phyloP scores from a whole-genome alignment of 2,329 filamentous ascomycete species.

The Paecilomyces sp. region DNA sequence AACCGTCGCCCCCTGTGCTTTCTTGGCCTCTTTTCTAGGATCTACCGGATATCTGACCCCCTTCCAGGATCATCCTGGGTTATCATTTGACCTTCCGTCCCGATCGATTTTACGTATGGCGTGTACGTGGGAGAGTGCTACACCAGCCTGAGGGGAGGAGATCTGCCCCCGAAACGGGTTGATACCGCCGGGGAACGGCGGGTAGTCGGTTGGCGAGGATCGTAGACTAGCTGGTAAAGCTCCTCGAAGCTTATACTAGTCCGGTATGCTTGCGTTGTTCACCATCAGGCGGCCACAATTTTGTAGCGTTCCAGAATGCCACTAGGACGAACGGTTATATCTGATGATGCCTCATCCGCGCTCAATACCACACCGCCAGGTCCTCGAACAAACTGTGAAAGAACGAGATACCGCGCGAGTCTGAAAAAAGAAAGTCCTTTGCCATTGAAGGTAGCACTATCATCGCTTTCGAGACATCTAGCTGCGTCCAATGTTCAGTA shows the following conservation, averaged over 20 bases:
- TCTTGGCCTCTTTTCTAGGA: neutral
- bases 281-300: neutral
- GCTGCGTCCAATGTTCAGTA: neutral
- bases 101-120: neutral
- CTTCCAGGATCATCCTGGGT: neutral
- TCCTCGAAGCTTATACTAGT: neutral
- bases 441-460: neutral
- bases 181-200: neutral
- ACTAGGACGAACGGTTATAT: neutral
- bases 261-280: neutral
- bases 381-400: neutral
- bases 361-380: neutral
- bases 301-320: neutral
- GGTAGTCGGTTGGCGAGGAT: neutral
- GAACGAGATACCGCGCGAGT: neutral
- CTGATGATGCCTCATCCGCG: neutral
- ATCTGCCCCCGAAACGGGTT: neutral
- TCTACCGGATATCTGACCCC: neutral
- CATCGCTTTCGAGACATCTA: neutral
- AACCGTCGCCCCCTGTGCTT: neutral
- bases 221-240: neutral
- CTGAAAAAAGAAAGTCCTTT: neutral
- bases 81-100: neutral
- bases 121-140: neutral
- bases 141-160: neutral